phyloP scores from a whole-genome alignment of 2,329 filamentous ascomycete genomes.

The Colletotrichum eleusines region DNA sequence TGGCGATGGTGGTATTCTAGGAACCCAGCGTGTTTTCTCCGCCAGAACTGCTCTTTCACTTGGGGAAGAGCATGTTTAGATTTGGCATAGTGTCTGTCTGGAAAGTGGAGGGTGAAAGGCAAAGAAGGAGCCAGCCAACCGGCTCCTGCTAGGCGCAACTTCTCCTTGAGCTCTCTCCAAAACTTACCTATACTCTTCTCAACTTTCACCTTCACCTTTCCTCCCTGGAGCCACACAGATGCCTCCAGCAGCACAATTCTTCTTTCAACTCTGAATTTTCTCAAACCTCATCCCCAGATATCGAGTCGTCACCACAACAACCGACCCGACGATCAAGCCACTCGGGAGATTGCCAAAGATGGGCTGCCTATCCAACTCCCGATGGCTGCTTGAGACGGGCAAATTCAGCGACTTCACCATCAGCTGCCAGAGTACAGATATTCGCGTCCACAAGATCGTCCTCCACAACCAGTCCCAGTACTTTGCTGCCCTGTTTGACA shows the following conservation, averaged over 20 bases:
- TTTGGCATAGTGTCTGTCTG: too few relatives aligned
- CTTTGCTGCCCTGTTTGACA: neutral
- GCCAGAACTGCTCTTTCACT: too few relatives aligned
- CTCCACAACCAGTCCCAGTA: neutral
- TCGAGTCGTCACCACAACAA: neutral
- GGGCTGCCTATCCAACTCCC: neutral
- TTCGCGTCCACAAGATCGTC: neutral
- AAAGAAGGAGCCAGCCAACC: too few relatives aligned
- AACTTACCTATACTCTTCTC: too few relatives aligned
- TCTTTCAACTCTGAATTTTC: neutral
- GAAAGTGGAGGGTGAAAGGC: too few relatives aligned
- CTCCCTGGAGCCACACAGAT: neutral
- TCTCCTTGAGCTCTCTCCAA: too few relatives aligned
- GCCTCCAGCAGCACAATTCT: neutral
- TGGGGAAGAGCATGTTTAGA: too few relatives aligned
- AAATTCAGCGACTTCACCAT: constrained; percentile 1
- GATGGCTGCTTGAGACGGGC: neutral
- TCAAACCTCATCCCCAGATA: neutral
- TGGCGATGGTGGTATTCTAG: too few relatives aligned
- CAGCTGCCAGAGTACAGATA: neutral
- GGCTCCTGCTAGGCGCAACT: too few relatives aligned
- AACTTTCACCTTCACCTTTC: neutral
- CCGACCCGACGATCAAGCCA: neutral
- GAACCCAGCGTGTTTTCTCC: too few relatives aligned
- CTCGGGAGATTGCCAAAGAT: neutral